Conservation (phyloP, 208 protist genomes). For the Vickermania ingenoplastis region DNA sequence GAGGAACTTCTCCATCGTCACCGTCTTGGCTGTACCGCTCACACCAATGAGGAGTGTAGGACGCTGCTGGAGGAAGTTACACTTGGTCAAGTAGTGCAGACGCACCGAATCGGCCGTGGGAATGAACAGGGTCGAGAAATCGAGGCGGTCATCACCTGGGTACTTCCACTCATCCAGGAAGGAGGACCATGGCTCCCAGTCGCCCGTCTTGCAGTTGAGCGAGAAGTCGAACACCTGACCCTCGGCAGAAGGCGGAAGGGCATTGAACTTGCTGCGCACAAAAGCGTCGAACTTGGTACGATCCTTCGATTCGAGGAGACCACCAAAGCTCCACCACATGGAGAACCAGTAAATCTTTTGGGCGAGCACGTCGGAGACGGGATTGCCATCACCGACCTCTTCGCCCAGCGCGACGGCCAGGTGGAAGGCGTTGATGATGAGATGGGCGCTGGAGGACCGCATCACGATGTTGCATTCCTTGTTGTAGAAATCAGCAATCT, state of each 20-base stretch:
- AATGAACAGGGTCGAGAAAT: slow-evolving; percentile 95
- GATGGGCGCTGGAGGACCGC: slow-evolving; percentile 76
- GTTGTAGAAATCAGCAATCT: slow-evolving; percentile 79
- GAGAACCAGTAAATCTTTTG: slow-evolving; percentile 93
- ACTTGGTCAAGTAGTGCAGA: slow-evolving; percentile 88
- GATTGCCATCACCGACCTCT: slow-evolving; percentile 67
- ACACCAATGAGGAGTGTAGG: slow-evolving; percentile 89
- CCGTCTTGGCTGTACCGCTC: slow-evolving; percentile 94
- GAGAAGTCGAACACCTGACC: slow-evolving; percentile 92
- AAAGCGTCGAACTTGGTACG: slow-evolving; percentile 89
- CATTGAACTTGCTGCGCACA: slow-evolving; percentile 68
- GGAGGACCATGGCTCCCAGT: slow-evolving; percentile 83
- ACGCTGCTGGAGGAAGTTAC: slow-evolving; percentile 77
- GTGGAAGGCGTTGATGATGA: slow-evolving; percentile 89
- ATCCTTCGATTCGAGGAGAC: slow-evolving; percentile 90
- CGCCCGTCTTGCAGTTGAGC: slow-evolving; percentile 86
- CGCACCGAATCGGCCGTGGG: slow-evolving; percentile 95
- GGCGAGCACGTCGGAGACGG: slow-evolving; percentile 70
- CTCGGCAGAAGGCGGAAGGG: slow-evolving; percentile 56
- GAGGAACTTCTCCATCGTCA: slow-evolving; percentile 91
- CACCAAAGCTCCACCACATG: slow-evolving; percentile 92
- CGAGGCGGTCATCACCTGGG: slow-evolving; percentile 81
- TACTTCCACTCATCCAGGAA: slow-evolving; percentile 90
- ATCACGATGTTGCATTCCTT: slow-evolving; percentile 86
- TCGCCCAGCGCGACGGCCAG: slow-evolving; percentile 81